A percentile compares a stretch with the other conserved stretches of the same genome.
Conservation (phyloP, 1,139 yeast genomes). For the Yamadazyma trypodendri region DNA sequence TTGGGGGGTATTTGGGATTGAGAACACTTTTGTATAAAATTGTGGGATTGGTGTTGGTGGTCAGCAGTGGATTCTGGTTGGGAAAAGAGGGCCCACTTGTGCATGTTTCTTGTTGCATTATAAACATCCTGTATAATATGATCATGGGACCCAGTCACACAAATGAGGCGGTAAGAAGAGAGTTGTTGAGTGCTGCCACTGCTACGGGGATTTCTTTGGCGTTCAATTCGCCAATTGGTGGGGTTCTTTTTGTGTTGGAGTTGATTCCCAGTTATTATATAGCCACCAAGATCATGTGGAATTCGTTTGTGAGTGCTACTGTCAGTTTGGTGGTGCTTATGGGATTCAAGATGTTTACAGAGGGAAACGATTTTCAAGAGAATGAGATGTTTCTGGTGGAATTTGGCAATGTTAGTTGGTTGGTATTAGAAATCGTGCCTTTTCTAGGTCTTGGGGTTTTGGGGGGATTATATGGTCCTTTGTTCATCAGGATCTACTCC, state of each 20-base stretch:
- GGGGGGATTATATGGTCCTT: conserved; percentile 68
- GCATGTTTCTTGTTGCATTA: conserved; percentile 73
- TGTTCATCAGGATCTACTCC: conserved; percentile 51
- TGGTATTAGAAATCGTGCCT: conserved; percentile 65
- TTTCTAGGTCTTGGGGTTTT: conserved; percentile 63
- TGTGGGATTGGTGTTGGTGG: conserved; percentile 58
- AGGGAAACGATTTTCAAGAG: conserved; percentile 50
- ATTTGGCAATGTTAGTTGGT: conserved; percentile 71
- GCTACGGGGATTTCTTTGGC: conserved; percentile 95
- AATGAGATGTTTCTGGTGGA: conserved; percentile 63
- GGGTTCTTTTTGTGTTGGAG: conserved; percentile 84
- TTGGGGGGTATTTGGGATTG: conserved; percentile 45
- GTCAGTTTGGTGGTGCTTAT: conserved; percentile 63
- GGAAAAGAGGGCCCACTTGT: conserved; percentile 96
- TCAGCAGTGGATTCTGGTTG: conserved; percentile 83
- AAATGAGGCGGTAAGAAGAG: conserved; percentile 60
- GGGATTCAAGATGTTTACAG: conserved; percentile 60
- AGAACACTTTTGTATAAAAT: conserved; percentile 50
- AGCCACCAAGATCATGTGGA: conserved; percentile 73
- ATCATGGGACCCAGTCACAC: conserved; percentile 36
- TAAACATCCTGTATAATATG: conserved; percentile 30
- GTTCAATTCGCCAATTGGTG: conserved; percentile 93
- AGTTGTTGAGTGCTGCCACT: conserved; percentile 76
- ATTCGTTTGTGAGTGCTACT: conserved; percentile 75
- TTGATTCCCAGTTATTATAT: conserved; percentile 63